Evolutionary conservation across 202 grass and related monocot genomes (phyloP), one percentile per base, ranked within the genome.

Genomic region (Carex arenaria): DNA sequence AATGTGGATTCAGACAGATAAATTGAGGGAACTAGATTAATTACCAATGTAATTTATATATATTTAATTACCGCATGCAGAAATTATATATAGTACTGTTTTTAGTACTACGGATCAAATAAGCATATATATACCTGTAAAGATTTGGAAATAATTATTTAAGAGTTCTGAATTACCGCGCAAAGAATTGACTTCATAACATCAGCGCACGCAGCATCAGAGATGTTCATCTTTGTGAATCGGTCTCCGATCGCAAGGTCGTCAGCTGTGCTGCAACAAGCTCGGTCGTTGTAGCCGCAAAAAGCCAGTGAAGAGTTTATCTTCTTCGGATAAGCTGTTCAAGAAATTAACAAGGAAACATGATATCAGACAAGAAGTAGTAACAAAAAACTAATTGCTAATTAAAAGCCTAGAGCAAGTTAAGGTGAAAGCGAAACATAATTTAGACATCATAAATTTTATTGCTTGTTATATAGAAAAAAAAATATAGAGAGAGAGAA

Each of bases 141-240:
- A 26, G 18, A 6, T 20, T 40, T 61, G 3, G 11, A 38, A 63
- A 63, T 43, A 11, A n/a, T 26, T 13, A 80, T 13, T n/a, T 20
- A 43, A 34, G 55, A 32, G 5, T 45, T 45, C 19, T 12, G 9
- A 82, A 73, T 5, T 88, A 98, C 95, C 87, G 90, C 79, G 81
- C 95, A 98, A 8, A 98, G 85, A 78, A 98, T 85, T 12, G 74
- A 86, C 83, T 91, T 98, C 57, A 95, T 83, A 54, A 93, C 4
- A 62, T 83, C 76, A 78, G 89, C 90, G 81, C 95, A 98, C 1
- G 86, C 87, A 36, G 89, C 79, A 69, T 89, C 80, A 67, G 95
- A 93, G 87, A 98, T 91, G 87, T 98, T 93, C 95, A 91, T 93
- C 60, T 89, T 84, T 3, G 85, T 82, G 61, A 98, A 95, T 87